These are phyloP conservation scores for Orbilia ellipsospora DNA, from an alignment of 2,329 filamentous ascomycete species.

Conservation along the genomic window DNA sequence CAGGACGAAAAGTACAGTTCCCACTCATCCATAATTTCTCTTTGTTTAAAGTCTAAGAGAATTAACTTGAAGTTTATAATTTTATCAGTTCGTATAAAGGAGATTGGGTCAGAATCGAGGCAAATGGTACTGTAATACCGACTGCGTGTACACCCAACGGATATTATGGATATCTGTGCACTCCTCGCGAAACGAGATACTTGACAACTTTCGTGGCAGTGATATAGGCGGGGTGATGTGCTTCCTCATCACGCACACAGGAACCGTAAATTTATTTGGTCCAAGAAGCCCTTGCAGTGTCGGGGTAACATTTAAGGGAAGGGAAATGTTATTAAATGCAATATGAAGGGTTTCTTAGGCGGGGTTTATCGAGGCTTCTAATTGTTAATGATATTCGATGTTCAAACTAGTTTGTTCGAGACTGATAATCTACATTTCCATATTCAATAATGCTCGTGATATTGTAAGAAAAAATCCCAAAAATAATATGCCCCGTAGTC, in stretches of 20 bases:
- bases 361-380: background rate
- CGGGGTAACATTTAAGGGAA: background rate
- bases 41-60: background rate
- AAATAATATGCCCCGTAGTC: too few relatives aligned
- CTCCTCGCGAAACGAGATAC: constrained; percentile 41
- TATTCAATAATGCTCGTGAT: background rate
- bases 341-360: background rate
- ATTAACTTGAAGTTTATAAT: background rate
- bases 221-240: background rate
- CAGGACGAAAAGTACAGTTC: constrained; percentile 17
- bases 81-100: constrained; percentile 17
- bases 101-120: constrained; percentile 28
- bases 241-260: too few relatives aligned
- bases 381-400: constrained; percentile 1
- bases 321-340: background rate
- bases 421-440: background rate
- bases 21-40: background rate
- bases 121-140: constrained; percentile 41
- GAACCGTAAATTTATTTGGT: too few relatives aligned
- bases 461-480: background rate
- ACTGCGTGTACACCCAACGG: constrained; percentile 27
- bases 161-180: constrained; percentile 48
- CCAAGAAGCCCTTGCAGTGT: background rate
- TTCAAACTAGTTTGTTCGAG: background rate
- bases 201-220: constrained; percentile 35